A percentile compares a stretch with the other conserved stretches of the same genome.
These are phyloP conservation scores for Penicillium decumbens DNA, from an alignment of 2,329 filamentous ascomycete species.

Conservation along the genomic window DNA sequence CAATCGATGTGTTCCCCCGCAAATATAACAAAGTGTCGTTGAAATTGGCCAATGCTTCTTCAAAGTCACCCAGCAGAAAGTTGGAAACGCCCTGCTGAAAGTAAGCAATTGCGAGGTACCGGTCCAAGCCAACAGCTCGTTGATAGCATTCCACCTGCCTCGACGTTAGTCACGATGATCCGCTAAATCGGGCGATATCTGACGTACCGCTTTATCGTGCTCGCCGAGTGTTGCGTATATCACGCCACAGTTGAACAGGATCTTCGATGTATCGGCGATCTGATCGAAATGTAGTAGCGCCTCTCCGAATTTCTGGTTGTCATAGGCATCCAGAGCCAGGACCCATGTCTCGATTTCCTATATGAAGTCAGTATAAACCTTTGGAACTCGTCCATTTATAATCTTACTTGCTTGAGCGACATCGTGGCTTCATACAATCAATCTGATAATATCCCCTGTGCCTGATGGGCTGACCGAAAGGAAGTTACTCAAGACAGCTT, in stretches of 20 bases:
- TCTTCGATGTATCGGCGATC: slow-evolving; percentile 95
- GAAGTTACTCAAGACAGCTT: neutral
- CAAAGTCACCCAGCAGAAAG: slow-evolving; percentile 93
- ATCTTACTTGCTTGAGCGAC: slow-evolving; percentile 57
- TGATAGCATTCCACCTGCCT: slow-evolving; percentile 91
- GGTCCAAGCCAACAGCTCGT: slow-evolving; percentile 80
- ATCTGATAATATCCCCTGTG: neutral
- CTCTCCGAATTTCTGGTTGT: slow-evolving; percentile 96
- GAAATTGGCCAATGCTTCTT: slow-evolving; percentile 96
- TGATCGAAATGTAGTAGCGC: slow-evolving; percentile 75
- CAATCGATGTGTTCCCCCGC: slow-evolving; percentile 92
- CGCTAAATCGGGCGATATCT: too few species aligned
- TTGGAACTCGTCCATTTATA: neutral
- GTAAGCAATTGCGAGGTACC: slow-evolving; percentile 94
- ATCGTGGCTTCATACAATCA: slow-evolving; percentile 33
- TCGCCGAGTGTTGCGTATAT: slow-evolving; percentile 95
- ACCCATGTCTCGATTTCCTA: slow-evolving; percentile 99
- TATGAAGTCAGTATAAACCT: slow-evolving; percentile 2
- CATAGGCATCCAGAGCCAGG: slow-evolving; percentile 80
- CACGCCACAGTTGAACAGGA: slow-evolving; percentile 96
- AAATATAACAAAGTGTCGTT: slow-evolving; percentile 95
- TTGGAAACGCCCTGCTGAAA: slow-evolving; percentile 99
- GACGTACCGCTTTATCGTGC: slow-evolving; percentile 84
- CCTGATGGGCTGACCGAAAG: neutral
- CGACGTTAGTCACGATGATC: slow-evolving; percentile 4